Evolutionary conservation across 2,329 filamentous ascomycete species (phyloP), one percentile per base, ranked within the genome.

Genomic region (Hypomyces rosellus): DNA sequence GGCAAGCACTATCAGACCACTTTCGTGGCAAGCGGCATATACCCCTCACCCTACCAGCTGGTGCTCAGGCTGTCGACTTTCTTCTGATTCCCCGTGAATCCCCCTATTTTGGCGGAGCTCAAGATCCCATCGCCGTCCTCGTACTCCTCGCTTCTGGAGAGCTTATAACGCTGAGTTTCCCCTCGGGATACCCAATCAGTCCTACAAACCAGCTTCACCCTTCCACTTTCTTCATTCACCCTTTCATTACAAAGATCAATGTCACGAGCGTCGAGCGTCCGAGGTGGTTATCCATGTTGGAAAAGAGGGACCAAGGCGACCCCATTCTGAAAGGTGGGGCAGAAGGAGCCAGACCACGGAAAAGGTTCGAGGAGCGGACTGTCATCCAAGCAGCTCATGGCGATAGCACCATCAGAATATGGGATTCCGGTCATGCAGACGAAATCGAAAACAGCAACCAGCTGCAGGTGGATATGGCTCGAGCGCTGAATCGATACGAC

Each of bases 161-260:
- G 69, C 70, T 97, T 25, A 77, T 95, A 46, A 95, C 92, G 0
- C 72, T 97, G 65, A 95, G 86, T 60, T 97, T 97, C 63, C 93
- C 93, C 0, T 93, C 86, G 44, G 93, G 93, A 25, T 88, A 91
- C 66, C 86, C 89, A 1, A 95, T 97, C 49, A 88, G 85, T 25
- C 90, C 93, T 1, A 96, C 91, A 4, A 96, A 96, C 61, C 89
- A 96, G 68, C 77, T 99, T 5, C 92, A 95, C 61, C 81, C 91
- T 0, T 96, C 88, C 2, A 71, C 96, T 42, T 87, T 87, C 1
- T 88, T 96, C 55, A 86, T 96, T 6, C 90, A 96, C 62, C 93
- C 93, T 0, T 97, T 95, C 63, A 82, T 93, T 51, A 86, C 82
- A 48, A 82, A 84, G 46, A 75, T 88, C 46, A 78, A 81, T 14